Evolutionary conservation across 768 basidiomycete species (phyloP), one percentile per base, ranked within the genome.

Genomic region (Boletus tomentosulus): DNA sequence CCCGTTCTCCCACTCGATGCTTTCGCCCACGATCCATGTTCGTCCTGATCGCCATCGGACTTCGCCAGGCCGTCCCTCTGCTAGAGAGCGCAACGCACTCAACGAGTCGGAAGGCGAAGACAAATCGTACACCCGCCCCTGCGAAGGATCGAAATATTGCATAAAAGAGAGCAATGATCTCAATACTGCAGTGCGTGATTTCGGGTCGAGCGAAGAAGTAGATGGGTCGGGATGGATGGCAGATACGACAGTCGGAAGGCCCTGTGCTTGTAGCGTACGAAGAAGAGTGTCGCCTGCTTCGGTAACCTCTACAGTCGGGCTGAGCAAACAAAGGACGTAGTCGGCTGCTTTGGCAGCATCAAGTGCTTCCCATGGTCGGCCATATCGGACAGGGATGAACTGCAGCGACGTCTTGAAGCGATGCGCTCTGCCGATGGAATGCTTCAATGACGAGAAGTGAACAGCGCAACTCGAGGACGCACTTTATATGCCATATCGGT

Each of bases 121-220:
- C 44, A 92, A 70, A 70, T 94, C 92, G 63, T 85, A 89, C 0
- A 98, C 78, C 33, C 86, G 79, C 8, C 78, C 73, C 62, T 94
- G 87, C 24, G 80, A 77, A 2, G 96, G 96, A 55, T 91, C 89
- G 70, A 98, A 99, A 72, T 98, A 98, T 58, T 87, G 86, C 53
- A 95, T 85, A 76, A 98, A 99, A 10, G 94, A 97, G 9, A 96
- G 79, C 5, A 98, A 77, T 1, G 93, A 97, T 73, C 92, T 94
- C 51, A 92, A 73, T 45, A 93, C 79, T 16, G 81, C 82, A 2
- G 82, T 63, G 30, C 82, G 83, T 31, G 81, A 73, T 71, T 92
- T 92, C 6, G 73, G 60, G 53, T 86, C 87, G 39, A 82, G 68
- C 2, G 74, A 59, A 6, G 73, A 58, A 43, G 78, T 69, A 3